Percentiles rank a stretch among this genome's conserved stretches.
Evolutionary conservation across 1,284 basidiomycete genomes (phyloP).

Genomic region (Wolfiporia cocos): DNA sequence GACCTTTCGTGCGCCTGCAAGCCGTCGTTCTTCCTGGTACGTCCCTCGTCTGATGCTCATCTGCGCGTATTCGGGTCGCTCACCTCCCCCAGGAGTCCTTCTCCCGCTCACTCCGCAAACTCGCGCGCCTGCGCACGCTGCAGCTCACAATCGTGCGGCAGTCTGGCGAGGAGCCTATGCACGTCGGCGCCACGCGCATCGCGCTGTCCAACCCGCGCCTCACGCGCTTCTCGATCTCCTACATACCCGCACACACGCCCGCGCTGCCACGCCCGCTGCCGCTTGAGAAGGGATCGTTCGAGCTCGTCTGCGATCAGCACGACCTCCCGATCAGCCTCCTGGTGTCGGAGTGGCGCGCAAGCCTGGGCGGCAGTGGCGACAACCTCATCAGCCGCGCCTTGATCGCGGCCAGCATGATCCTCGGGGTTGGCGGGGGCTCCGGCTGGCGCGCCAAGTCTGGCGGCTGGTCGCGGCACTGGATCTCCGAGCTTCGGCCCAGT

Average conservation of each 20-base stretch:
- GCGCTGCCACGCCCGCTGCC: slow-evolving; percentile 29
- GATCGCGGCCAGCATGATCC: slow-evolving; percentile 24
- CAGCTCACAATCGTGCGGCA: slow-evolving; percentile 57
- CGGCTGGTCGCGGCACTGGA: slow-evolving; percentile 27
- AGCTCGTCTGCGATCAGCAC: slow-evolving; percentile 38
- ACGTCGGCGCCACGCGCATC: slow-evolving; percentile 51
- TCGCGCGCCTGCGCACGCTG: slow-evolving; percentile 55
- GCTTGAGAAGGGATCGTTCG: slow-evolving; percentile 43
- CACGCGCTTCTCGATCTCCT: slow-evolving; percentile 52
- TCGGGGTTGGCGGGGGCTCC: slow-evolving; percentile 5
- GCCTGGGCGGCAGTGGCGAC: slow-evolving; percentile 15
- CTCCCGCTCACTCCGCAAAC: slow-evolving; percentile 37
- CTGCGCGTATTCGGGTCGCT: slow-evolving; percentile 5
- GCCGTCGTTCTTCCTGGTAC: slow-evolving; percentile 63
- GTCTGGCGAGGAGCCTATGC: slow-evolving; percentile 55
- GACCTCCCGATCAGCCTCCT: slow-evolving; percentile 34
- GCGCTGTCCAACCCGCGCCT: slow-evolving; percentile 61
- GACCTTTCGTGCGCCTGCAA: slow-evolving; percentile 60
- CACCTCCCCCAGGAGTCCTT: slow-evolving; percentile 29
- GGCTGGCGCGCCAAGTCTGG: slow-evolving; percentile 5
- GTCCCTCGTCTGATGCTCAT: slow-evolving; percentile 17
- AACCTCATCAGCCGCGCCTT: slow-evolving; percentile 3
- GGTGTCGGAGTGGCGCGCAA: slow-evolving; percentile 42
- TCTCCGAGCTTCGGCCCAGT: slow-evolving; percentile 43
- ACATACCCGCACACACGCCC: slow-evolving; percentile 38